phyloP scores from a whole-genome alignment of 2,329 filamentous ascomycete genomes.

The Fusarium cyanostomum region DNA sequence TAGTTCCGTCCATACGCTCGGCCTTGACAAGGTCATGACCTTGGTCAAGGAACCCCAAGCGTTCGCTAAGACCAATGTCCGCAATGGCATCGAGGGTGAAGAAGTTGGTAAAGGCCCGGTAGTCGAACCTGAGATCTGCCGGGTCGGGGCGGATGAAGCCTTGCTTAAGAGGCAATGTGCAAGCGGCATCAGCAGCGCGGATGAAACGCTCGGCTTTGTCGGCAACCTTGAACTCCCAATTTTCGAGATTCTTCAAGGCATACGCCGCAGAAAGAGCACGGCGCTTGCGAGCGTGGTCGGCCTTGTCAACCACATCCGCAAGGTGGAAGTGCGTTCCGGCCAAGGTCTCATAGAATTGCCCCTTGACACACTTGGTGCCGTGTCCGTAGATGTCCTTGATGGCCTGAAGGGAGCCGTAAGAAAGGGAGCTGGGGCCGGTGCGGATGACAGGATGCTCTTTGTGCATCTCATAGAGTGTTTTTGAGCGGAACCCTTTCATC shows the following conservation, averaged over 20 bases:
- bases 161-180: slow-evolving; percentile 50
- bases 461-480: slow-evolving; percentile 59
- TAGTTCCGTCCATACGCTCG: slow-evolving; percentile 56
- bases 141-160: slow-evolving; percentile 38
- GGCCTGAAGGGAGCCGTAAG: slow-evolving; percentile 34
- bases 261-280: slow-evolving; percentile 61
- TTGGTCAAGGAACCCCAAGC: slow-evolving; percentile 61
- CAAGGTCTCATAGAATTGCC: slow-evolving; percentile 55
- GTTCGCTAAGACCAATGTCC: slow-evolving; percentile 62
- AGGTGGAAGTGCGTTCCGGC: slow-evolving; percentile 61
- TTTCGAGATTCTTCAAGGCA: slow-evolving; percentile 62
- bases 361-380: slow-evolving; percentile 60
- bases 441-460: slow-evolving; percentile 50
- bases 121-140: slow-evolving; percentile 58
- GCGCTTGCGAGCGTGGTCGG: slow-evolving; percentile 61
- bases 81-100: slow-evolving; percentile 66
- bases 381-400: slow-evolving; percentile 54
- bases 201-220: slow-evolving; percentile 59
- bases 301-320: slow-evolving; percentile 61
- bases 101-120: slow-evolving; percentile 62
- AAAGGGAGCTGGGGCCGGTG: slow-evolving; percentile 42
- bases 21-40: slow-evolving; percentile 57
- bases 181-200: slow-evolving; percentile 53
- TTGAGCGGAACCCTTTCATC: slow-evolving; percentile 51
- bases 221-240: slow-evolving; percentile 64